phyloP scores from a whole-genome alignment of 164 flowering plant species.

The Nelumbo lutea region DNA sequence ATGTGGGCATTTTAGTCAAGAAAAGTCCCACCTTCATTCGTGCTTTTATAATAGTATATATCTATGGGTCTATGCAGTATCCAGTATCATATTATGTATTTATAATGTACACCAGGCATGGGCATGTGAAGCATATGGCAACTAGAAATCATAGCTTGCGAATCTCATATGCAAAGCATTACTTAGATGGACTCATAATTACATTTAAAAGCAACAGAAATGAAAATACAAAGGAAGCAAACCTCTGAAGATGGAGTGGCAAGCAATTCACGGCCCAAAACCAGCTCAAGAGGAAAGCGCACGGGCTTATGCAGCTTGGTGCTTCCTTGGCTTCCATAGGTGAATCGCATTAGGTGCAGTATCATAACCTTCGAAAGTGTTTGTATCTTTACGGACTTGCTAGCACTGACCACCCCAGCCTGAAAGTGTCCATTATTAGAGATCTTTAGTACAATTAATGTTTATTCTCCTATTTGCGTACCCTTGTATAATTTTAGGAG shows the following conservation, averaged over 20 bases:
- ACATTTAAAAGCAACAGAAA: not conserved
- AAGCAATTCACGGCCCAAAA: slow-evolving; percentile 67
- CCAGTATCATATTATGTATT: too few relatives aligned
- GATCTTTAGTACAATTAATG: not conserved
- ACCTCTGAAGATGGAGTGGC: slow-evolving; percentile 74
- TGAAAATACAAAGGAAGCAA: slow-evolving; percentile 4
- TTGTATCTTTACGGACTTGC: slow-evolving; percentile 74
- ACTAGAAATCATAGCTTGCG: too few relatives aligned
- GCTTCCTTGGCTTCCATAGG: slow-evolving; percentile 87
- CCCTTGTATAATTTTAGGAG: too few relatives aligned
- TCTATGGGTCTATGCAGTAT: too few relatives aligned
- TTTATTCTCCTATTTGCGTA: not conserved
- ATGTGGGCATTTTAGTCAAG: too few relatives aligned
- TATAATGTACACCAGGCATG: too few relatives aligned
- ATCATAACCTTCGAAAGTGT: slow-evolving; percentile 81
- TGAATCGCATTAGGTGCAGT: slow-evolving; percentile 92
- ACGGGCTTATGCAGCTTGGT: slow-evolving; percentile 81
- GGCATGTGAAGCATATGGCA: too few relatives aligned
- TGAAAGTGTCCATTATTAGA: slow-evolving; percentile 9
- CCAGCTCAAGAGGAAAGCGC: slow-evolving; percentile 77
- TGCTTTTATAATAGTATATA: too few relatives aligned
- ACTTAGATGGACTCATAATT: too few relatives aligned
- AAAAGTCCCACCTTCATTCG: too few relatives aligned
- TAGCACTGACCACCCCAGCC: slow-evolving; percentile 51
- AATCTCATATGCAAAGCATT: too few relatives aligned